Evolutionary conservation across 306 rosid genomes (phyloP).

Genomic region (Biancaea sappan): DNA sequence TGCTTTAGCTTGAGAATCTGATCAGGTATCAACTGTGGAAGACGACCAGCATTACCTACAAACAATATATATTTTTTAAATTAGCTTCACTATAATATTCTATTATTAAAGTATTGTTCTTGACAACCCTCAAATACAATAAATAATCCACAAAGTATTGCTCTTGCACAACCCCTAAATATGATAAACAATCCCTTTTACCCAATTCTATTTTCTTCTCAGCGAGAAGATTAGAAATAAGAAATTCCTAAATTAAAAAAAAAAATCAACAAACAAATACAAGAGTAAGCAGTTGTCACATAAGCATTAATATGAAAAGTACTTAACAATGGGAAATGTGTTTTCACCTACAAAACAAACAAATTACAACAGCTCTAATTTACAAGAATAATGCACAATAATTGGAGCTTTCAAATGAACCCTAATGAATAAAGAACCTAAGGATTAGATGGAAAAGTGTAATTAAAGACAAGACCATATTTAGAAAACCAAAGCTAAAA

Average conservation of each 20-base stretch:
- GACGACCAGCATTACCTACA: conserved; percentile 63
- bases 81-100: conserved; percentile 7
- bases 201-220: neutral
- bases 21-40: conserved; percentile 70
- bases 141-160: neutral
- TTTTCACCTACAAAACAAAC: neutral
- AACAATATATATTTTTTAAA: conserved; percentile 13
- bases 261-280: neutral
- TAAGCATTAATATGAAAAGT: neutral
- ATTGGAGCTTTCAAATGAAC: neutral
- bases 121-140: neutral
- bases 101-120: neutral
- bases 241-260: neutral
- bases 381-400: neutral
- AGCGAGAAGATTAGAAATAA: neutral
- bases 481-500: neutral
- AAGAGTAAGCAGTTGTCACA: neutral
- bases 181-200: neutral
- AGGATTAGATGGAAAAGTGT: neutral
- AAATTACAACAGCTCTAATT: neutral
- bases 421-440: neutral
- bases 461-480: neutral
- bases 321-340: neutral
- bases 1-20: conserved; percentile 91
- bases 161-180: neutral